A percentile compares a stretch with the other conserved stretches of the same genome.
Conservation (phyloP, 495 filamentous ascomycete species). For the Sabuloglossum arenarium region DNA sequence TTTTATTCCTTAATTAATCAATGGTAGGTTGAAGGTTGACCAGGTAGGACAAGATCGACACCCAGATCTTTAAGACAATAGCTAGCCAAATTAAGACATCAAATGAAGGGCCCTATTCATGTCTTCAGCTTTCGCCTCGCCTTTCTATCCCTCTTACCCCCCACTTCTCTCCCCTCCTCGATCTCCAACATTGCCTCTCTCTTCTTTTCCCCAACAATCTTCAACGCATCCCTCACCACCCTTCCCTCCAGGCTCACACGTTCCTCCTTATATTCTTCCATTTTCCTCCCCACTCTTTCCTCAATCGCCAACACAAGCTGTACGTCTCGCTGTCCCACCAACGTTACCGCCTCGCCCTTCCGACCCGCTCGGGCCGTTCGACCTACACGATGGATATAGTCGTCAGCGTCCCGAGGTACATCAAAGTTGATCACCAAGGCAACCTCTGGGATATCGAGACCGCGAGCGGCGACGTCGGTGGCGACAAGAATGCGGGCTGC, state of each 20-base stretch:
- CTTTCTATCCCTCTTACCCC: constrained; percentile 46
- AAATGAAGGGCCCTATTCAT: too few relatives aligned
- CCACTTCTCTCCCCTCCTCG: constrained; percentile 76
- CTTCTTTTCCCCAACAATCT: constrained; percentile 81
- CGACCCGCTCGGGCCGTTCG: constrained; percentile 84
- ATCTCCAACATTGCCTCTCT: constrained; percentile 72
- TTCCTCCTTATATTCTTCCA: constrained; percentile 63
- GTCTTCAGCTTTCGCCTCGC: constrained; percentile 26
- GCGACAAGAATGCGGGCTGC: constrained; percentile 82
- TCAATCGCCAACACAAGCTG: constrained; percentile 75
- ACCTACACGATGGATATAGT: constrained; percentile 92
- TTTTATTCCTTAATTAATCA: too few relatives aligned
- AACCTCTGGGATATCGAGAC: constrained; percentile 89
- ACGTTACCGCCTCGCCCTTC: constrained; percentile 58
- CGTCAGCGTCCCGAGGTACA: constrained; percentile 83
- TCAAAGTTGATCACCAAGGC: constrained; percentile 87
- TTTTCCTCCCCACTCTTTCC: constrained; percentile 52
- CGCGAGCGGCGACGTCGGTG: constrained; percentile 87
- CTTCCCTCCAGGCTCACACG: constrained; percentile 76
- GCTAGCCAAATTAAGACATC: too few relatives aligned
- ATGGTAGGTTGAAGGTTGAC: too few relatives aligned
- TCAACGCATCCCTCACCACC: constrained; percentile 63
- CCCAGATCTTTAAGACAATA: too few relatives aligned
- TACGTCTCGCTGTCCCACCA: constrained; percentile 85
- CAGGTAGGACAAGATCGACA: too few relatives aligned